Conservation (phyloP, 345 rosid species). For the Diplotaxis tenuifolia region DNA sequence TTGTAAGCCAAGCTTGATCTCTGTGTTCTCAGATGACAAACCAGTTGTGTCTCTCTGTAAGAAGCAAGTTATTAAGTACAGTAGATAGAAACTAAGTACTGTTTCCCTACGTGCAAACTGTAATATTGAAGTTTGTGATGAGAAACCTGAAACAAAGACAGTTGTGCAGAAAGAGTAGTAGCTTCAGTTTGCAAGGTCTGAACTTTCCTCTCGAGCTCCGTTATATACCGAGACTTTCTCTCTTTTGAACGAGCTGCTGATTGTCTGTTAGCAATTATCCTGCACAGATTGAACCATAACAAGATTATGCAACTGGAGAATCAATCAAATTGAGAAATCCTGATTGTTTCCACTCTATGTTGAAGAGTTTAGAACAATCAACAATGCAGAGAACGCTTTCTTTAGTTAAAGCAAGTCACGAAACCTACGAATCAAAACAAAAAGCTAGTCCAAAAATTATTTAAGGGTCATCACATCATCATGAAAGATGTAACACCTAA, state of each 20-base stretch:
- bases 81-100: too few relatives aligned
- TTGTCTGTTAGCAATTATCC: constrained; percentile 86
- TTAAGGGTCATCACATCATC: constrained; percentile 24
- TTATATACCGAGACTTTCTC: constrained; percentile 74
- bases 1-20: constrained; percentile 85
- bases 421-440: constrained; percentile 14
- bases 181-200: constrained; percentile 89
- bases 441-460: too few relatives aligned
- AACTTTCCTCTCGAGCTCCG: constrained; percentile 79
- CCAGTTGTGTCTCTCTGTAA: constrained; percentile 80
- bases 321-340: neutral
- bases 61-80: constrained; percentile 16
- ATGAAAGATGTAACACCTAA: constrained; percentile 16
- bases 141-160: constrained; percentile 73
- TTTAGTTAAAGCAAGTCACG: neutral
- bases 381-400: neutral
- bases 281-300: constrained; percentile 23
- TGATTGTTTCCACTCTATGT: neutral
- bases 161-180: constrained; percentile 79
- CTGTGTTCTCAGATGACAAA: constrained; percentile 76
- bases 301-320: neutral
- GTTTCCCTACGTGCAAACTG: too few relatives aligned
- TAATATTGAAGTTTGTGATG: neutral
- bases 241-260: constrained; percentile 94
- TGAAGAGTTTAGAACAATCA: neutral